Percentiles rank a stretch among this genome's conserved stretches.
phyloP scores from a whole-genome alignment of 2,329 filamentous ascomycete genomes.

The Alternaria incomplexa region DNA sequence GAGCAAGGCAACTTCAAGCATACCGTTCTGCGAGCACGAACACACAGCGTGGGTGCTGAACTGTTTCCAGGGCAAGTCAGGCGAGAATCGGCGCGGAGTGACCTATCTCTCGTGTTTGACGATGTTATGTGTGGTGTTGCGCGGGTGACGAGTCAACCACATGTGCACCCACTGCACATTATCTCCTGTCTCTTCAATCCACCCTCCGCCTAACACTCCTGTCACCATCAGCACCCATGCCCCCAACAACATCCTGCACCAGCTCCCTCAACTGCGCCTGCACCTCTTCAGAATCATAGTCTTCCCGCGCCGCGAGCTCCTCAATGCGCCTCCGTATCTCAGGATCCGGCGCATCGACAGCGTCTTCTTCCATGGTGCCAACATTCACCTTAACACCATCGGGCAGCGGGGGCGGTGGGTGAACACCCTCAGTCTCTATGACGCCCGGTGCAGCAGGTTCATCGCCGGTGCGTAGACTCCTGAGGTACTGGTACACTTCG shows the following conservation, averaged over 20 bases:
- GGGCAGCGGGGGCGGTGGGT: conserved; percentile 68
- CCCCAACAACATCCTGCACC: conserved; percentile 79
- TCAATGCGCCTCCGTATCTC: conserved; percentile 88
- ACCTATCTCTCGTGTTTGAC: background rate
- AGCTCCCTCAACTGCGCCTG: conserved; percentile 80
- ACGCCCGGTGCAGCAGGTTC: conserved; percentile 30
- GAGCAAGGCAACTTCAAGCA: background rate
- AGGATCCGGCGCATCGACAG: conserved; percentile 70
- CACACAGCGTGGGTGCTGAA: background rate
- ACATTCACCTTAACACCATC: conserved; percentile 79
- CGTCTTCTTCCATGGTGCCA: conserved; percentile 68
- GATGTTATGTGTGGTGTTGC: background rate
- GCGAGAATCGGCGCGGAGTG: background rate
- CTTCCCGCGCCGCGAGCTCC: conserved; percentile 80
- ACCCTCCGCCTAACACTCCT: conserved; percentile 50
- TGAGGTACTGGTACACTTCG: conserved; percentile 75
- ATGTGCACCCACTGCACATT: background rate
- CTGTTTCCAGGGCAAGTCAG: background rate
- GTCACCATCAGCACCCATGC: conserved; percentile 67
- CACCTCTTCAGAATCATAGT: conserved; percentile 81
- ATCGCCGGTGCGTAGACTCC: conserved; percentile 30
- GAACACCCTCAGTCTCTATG: conserved; percentile 30
- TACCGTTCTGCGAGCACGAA: background rate
- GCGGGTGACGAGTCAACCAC: background rate
- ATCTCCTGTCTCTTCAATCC: conserved; percentile 32